Evolutionary conservation across 208 protist species (phyloP), one percentile per base, ranked within the genome.

Genomic region (Trypanosoma cruzi): DNA sequence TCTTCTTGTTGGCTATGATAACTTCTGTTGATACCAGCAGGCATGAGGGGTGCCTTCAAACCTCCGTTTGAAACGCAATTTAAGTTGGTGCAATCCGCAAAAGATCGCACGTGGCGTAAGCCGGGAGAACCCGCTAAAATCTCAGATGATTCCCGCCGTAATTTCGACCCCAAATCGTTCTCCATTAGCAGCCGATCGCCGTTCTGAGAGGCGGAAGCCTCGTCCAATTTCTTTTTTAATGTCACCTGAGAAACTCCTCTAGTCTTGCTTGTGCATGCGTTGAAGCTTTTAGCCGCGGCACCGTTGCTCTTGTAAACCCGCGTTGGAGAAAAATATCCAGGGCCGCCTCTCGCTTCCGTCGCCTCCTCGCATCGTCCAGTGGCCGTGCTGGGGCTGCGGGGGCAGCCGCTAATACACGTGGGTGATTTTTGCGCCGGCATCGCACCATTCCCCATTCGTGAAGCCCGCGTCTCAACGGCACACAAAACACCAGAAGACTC

Each of bases 41-140:
- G 64, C 22, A 10, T 29, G 0, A 26, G 32, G 7, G 11, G 20
- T 42, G 28, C 31, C n/a, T 50, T 68, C 2, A 22, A 16, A n/a
- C 10, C 40, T 29, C 52, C 40, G 28, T 22, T 28, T 24, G 13
- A 4, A 18, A 37, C 50, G 52, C 14, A 40, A 31, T 49, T 52
- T 24, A 60, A 22, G 42, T 68, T 68, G 6, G 64, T 68, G 22
- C 64, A 28, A 60, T 68, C 49, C 31, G 29, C 14, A 68, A 68
- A 61, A n/a, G 61, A n/a, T 34, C 42, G 7, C 1, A 1, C 22
- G 49, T 36, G 2, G 5, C 28, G 40, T 7, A 53, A 40, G 10
- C 20, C 7, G 10, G 28, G 29, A 31, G n/a, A 28, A 64, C 8
- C 18, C 14, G 31, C 0, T 24, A 13, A 18, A 22, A 37, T 16